Percentiles rank a stretch among this genome's conserved stretches.
Conservation (phyloP, 768 basidiomycete species). For the Hirschioporus abietinus region DNA sequence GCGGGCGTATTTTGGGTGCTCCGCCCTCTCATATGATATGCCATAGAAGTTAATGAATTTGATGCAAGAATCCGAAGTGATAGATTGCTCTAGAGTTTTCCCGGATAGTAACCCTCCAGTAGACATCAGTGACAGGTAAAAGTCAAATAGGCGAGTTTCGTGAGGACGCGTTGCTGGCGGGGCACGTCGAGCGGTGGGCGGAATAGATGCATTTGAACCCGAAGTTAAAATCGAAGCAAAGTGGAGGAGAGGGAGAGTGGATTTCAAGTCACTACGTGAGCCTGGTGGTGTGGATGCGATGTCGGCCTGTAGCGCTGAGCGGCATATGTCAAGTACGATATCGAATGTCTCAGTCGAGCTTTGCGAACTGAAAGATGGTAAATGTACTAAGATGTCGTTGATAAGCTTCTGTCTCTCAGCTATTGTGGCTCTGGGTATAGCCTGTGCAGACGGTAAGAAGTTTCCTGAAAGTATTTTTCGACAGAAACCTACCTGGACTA, state of each 20-base stretch:
- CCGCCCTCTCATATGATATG: background rate
- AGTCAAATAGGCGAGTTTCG: background rate
- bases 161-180: background rate
- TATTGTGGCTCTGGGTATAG: constrained; percentile 38
- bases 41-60: background rate
- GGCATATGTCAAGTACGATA: constrained; percentile 15
- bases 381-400: constrained; percentile 44
- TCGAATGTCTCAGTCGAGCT: background rate
- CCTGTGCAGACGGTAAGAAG: constrained; percentile 30
- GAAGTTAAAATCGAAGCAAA: background rate
- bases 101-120: background rate
- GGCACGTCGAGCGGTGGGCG: background rate
- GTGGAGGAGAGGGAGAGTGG: background rate
- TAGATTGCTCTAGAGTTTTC: background rate
- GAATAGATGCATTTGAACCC: background rate
- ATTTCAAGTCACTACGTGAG: constrained; percentile 14
- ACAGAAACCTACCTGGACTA: constrained; percentile 41
- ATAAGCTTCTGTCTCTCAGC: constrained; percentile 43
- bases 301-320: constrained; percentile 15
- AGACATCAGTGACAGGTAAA: background rate
- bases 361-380: constrained; percentile 38
- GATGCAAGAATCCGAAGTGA: background rate
- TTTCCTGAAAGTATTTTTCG: background rate
- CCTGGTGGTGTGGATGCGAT: constrained; percentile 20
- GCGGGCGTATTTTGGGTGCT: background rate